A percentile compares a stretch with the other conserved stretches of the same genome.
phyloP scores from a whole-genome alignment of 2,329 filamentous ascomycete species.

The Celoporthe dispersa region DNA sequence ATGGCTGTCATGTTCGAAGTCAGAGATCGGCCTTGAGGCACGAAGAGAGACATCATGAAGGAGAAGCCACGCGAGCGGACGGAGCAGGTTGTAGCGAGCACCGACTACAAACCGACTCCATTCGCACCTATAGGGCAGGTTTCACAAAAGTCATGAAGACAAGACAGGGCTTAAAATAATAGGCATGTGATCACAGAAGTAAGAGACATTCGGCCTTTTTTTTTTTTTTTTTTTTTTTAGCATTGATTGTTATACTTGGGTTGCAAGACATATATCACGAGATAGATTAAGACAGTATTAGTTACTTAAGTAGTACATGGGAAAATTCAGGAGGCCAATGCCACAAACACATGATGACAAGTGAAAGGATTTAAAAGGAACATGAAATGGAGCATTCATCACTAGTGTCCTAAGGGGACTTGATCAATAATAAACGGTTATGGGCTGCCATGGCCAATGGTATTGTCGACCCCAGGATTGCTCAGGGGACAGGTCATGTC shows the following conservation, averaged over 20 bases:
- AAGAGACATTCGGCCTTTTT: too few species aligned
- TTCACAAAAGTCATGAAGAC: neutral
- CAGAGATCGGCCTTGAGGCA: neutral
- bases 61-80: neutral
- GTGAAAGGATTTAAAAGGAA: too few species aligned
- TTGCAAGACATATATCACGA: neutral
- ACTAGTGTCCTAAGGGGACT: too few species aligned
- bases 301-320: too few species aligned
- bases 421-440: neutral
- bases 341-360: neutral
- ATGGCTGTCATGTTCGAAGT: neutral
- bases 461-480: neutral
- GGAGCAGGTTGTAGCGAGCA: neutral
- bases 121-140: neutral
- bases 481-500: neutral
- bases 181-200: too few species aligned
- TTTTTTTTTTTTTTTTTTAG: too few species aligned
- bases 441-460: neutral
- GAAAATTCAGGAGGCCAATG: neutral
- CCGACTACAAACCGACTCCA: neutral
- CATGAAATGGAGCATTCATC: neutral
- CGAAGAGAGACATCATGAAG: neutral
- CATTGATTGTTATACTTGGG: too few species aligned
- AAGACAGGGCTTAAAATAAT: neutral
- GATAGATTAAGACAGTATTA: neutral